Evolutionary conservation across 345 rosid genomes (phyloP).

Genomic region (Clausena lansium): DNA sequence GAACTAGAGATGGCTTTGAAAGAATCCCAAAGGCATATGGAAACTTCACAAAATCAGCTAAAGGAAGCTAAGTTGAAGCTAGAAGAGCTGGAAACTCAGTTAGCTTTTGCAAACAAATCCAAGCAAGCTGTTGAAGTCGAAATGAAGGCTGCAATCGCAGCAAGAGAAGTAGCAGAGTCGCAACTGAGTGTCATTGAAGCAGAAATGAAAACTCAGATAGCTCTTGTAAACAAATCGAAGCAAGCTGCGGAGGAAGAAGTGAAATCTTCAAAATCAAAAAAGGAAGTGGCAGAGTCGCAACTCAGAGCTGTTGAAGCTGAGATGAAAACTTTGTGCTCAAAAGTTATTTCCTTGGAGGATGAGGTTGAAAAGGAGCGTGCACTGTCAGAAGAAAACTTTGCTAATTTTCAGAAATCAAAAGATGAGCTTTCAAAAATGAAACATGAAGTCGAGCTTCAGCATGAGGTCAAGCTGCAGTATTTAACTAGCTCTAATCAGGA

Average conservation of each 20-base stretch:
- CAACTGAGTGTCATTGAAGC: conserved; percentile 49
- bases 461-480: conserved; percentile 30
- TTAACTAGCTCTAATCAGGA: conserved; percentile 36
- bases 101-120: conserved; percentile 40
- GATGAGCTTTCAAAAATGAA: conserved; percentile 56
- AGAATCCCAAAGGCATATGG: conserved; percentile 47
- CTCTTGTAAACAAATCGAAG: conserved; percentile 40
- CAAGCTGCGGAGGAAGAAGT: conserved; percentile 49
- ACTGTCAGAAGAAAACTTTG: conserved; percentile 24
- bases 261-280: conserved; percentile 35
- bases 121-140: conserved; percentile 50
- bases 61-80: conserved; percentile 45
- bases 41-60: conserved; percentile 38
- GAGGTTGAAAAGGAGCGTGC: conserved; percentile 34
- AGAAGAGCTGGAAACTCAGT: conserved; percentile 38
- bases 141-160: conserved; percentile 38
- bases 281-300: conserved; percentile 49
- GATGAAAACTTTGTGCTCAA: conserved; percentile 43
- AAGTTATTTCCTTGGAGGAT: conserved; percentile 43
- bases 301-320: conserved; percentile 51
- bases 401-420: conserved; percentile 42
- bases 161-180: conserved; percentile 46
- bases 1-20: conserved; percentile 48
- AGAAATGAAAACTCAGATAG: conserved; percentile 42
- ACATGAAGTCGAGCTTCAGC: conserved; percentile 39